Base-by-base conservation (phyloP, 2,329 filamentous ascomycete species). In the Boeremia exigua region DNA sequence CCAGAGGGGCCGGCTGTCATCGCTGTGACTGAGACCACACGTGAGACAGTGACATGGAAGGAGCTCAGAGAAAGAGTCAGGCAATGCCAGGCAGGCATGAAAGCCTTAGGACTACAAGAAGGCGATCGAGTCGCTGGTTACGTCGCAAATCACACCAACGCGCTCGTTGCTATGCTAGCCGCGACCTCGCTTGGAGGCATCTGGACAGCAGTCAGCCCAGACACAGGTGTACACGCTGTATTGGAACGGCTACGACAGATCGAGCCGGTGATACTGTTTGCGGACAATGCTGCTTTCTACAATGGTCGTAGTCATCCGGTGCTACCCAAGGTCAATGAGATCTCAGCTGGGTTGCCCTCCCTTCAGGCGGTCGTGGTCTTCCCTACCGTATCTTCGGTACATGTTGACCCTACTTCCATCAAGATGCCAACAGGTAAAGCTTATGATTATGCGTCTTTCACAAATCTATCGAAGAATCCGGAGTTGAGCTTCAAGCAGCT, bases 121-220 rank as follows among this genome's bases (percentile, higher is more conserved):
- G 86, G 84, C 2, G 86, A 89, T 60, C 79, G 86, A 42, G 82
- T 89, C 11, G 86, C 84, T 19, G 86, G 86, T 8, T 96, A 93
- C 71, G 86, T 97, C 12, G 94, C 91, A 19, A 98, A 99, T 70
- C 92, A 97, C 73, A 86, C 86, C 6, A 90, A 96, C 73, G 90
- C 93, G 0, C 79, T 98, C 17, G 87, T 97, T 10, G 91, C 92
- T 17, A 95, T 96, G 88, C 82, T 99, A 29, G 90, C 91, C 1
- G 85, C 92, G 0, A 88, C 92, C 0, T 87, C 91, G 1, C 75
- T 97, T 2, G 95, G 95, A 28, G 93, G 90, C 14, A 85, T 96
- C 33, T 98, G 94, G 94, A 96, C 93, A 0, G 90, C 90, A 6
- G 91, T 97, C 44, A 96, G 91, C 67, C 92, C 94, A 2, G 94